Evolutionary conservation across 768 basidiomycete species (phyloP).

Genomic region (Russula sp.): DNA sequence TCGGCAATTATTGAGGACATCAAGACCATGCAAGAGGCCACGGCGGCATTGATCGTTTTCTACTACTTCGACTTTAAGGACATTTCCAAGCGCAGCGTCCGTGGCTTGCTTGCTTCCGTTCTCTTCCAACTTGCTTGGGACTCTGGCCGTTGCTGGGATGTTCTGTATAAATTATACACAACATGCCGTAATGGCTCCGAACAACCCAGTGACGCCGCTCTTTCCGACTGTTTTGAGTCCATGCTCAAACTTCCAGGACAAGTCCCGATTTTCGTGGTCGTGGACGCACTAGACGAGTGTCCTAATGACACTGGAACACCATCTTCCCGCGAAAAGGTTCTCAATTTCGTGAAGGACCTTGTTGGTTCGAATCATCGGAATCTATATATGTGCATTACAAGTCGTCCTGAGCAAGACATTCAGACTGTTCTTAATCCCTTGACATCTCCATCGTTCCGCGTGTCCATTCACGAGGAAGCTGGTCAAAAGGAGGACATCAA

Average conservation of each 20-base stretch:
- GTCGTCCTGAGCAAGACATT: neutral
- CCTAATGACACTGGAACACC: neutral
- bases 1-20: neutral
- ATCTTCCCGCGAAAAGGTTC: neutral
- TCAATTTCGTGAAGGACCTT: neutral
- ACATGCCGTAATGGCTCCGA: neutral
- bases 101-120: neutral
- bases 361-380: neutral
- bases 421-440: neutral
- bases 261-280: neutral
- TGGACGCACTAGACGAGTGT: neutral
- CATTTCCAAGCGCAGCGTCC: neutral
- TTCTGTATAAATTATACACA: neutral
- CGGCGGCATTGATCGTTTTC: neutral
- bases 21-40: neutral
- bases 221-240: neutral
- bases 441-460: neutral
- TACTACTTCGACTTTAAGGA: slow-evolving; percentile 5
- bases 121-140: neutral
- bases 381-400: neutral
- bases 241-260: neutral
- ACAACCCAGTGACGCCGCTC: neutral
- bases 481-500: neutral
- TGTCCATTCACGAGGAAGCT: neutral
- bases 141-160: neutral